A percentile compares a stretch with the other conserved stretches of the same genome.
These are phyloP conservation scores for Ajuga chamaepitys DNA, from an alignment of 257 asterid species.

Conservation along the genomic window DNA sequence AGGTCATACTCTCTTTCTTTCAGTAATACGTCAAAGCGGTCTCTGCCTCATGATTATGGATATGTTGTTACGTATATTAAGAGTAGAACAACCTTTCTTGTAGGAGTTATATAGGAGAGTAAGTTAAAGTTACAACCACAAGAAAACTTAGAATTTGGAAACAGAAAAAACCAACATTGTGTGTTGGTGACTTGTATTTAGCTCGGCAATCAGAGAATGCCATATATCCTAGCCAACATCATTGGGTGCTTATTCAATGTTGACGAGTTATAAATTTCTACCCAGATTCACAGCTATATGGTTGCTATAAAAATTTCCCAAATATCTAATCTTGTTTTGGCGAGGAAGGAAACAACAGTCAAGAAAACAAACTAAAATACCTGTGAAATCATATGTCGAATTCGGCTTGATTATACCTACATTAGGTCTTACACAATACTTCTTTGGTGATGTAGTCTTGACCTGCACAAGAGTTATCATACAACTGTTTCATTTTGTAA, in stretches of 20 bases:
- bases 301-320: not conserved
- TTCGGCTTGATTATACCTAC: constrained; percentile 79
- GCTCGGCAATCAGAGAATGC: not conserved
- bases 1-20: not conserved
- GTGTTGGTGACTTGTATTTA: not conserved
- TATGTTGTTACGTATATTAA: not conserved
- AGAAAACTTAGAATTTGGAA: not conserved
- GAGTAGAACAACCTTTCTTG: not conserved
- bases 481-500: not conserved
- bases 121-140: not conserved
- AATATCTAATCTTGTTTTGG: not conserved
- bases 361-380: constrained; percentile 27
- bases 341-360: not conserved
- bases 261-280: not conserved
- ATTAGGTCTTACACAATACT: constrained; percentile 83
- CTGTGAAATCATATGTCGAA: constrained; percentile 63
- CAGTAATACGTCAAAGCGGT: not conserved
- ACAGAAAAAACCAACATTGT: not conserved
- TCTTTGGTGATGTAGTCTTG: constrained; percentile 90
- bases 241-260: not conserved
- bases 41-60: not conserved
- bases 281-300: not conserved
- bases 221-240: not conserved
- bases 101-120: not conserved
- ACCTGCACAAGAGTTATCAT: constrained; percentile 46